Base-by-base conservation (phyloP, 1,139 yeast genomes). In the Protomyces arabidopsidicola region DNA sequence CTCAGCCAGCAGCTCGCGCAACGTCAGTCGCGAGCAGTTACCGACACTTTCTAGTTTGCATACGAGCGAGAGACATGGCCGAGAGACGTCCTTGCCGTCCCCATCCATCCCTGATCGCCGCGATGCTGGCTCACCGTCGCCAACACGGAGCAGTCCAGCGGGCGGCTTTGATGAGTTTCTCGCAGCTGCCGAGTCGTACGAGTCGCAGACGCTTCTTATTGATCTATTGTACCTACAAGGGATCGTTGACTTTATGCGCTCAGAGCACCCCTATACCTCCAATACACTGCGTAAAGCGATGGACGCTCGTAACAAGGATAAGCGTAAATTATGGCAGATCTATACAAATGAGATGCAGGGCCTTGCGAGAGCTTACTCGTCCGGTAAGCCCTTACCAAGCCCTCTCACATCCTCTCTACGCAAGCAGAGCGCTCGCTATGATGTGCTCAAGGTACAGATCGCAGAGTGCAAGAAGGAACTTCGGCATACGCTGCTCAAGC, bases 291-390 rank as follows among this genome's bases (percentile, higher is more conserved):
- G 27, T 22, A 51, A 58, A 36, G 39, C 56, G 9, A 52, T 58
- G 39, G 53, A 58, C 8, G 20, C 62, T n/a, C 53, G 62, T 24
- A 24, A 51, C 22, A 39, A 48, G 42, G 62, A 55, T 18, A 58
- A 58, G 62, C 45, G 42, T 18, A 53, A 53, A 34, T 35, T 58
- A 27, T 58, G 62, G 62, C 53, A 36, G 20, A n/a, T n/a, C 2
- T 58, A 58, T 20, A 58, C 62, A 12, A 16, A 54, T 20, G 62
- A 58, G 34, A 58, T 58, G 62, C 62, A 58, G 22, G 56, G 62
- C 34, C 62, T 58, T 22, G 62, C 62, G 22, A 39, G 62, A 4
- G 39, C 55, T 12, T 52, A 58, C 20, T 24, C 62, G 34, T 6
- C 52, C n/a, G 56, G 56, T 3, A 58, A 58, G 35, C 53, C 56